These are phyloP conservation scores for Fusarium sp. DNA, from an alignment of 2,329 filamentous ascomycete species.

Conservation along the genomic window DNA sequence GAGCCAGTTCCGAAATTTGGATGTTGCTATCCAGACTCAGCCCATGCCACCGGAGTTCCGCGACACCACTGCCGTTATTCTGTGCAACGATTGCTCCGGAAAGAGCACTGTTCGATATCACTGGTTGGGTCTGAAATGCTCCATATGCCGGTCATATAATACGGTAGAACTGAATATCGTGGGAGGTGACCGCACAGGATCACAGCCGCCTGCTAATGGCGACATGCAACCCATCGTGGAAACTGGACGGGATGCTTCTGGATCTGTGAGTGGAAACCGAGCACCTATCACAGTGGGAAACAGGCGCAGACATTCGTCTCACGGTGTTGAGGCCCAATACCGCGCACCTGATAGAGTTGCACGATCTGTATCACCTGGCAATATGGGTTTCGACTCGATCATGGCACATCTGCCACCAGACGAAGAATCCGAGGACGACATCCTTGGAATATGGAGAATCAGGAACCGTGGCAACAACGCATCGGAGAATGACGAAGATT, in stretches of 20 bases:
- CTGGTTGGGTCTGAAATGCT: constrained; percentile 94
- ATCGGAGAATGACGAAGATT: constrained; percentile 61
- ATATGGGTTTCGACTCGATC: constrained; percentile 43
- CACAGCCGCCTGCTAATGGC: constrained; percentile 44
- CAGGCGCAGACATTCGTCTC: constrained; percentile 56
- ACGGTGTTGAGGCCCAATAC: constrained; percentile 50
- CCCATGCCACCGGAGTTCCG: constrained; percentile 90
- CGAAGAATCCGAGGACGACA: constrained; percentile 65
- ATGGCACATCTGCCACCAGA: constrained; percentile 47
- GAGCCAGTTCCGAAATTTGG: constrained; percentile 89
- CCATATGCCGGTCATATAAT: constrained; percentile 76
- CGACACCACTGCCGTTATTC: constrained; percentile 82
- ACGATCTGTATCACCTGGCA: constrained; percentile 58
- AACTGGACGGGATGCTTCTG: constrained; percentile 21
- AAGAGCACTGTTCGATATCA: constrained; percentile 90
- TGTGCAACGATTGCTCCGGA: constrained; percentile 95
- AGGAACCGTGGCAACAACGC: constrained; percentile 60
- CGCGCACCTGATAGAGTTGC: constrained; percentile 56
- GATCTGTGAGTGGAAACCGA: constrained; percentile 25
- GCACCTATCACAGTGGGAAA: constrained; percentile 36
- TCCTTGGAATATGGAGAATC: constrained; percentile 68
- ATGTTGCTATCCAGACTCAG: constrained; percentile 86
- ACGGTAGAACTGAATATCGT: constrained; percentile 74
- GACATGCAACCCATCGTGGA: constrained; percentile 30
- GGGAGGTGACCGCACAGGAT: constrained; percentile 53